Base-by-base conservation (phyloP, 495 filamentous ascomycete species). In the Aspergillus sparsus region DNA sequence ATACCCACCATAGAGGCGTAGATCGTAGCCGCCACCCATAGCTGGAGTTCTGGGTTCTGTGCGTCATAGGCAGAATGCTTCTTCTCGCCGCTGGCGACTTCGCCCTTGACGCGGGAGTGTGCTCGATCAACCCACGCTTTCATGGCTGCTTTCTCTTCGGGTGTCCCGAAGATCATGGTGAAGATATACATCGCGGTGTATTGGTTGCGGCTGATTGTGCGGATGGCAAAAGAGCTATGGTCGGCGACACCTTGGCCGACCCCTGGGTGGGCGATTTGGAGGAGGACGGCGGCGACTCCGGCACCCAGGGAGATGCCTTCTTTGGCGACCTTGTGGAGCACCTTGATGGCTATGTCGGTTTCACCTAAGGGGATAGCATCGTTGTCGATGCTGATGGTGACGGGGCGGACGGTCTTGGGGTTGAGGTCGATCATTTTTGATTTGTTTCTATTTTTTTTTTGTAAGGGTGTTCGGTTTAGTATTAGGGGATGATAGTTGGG, bases 141-240 rank as follows among this genome's bases (percentile, higher is more conserved):
- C 33, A 59, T 52, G 11, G 36, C 32, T 6, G 36, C 36, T n/a
- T 59, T 59, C 36, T 59, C 56, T 13, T 51, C 16, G 16, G 18
- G 7, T 2, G 37, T 55, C 5, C 56, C 56, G 35, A 52, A 59
- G 1, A 59, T 52, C 56, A 59, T 59, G 12, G 36, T 41, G 47
- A 41, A 59, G 56, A 59, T 52, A 46, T 52, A 59, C 47, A 59
- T 59, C 16, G 42, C 34, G 15, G 56, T 59, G 11, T 59, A 52
- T 31, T 59, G 47, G 1, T 46, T 42, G 13, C 56, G 46, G 47
- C 47, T 52, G 56, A 59, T 52, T 0, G 46, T 41, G 33, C 56
- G 56, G 47, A 9, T 51, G 33, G 56, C 56, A 21, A 59, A 59
- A 4, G 46, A 44, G 56, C 47, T 52, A 33, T 59, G 56, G 56